Evolutionary conservation across 192 early-diverging fungal genomes (phyloP).

Genomic region (Backusella circina): DNA sequence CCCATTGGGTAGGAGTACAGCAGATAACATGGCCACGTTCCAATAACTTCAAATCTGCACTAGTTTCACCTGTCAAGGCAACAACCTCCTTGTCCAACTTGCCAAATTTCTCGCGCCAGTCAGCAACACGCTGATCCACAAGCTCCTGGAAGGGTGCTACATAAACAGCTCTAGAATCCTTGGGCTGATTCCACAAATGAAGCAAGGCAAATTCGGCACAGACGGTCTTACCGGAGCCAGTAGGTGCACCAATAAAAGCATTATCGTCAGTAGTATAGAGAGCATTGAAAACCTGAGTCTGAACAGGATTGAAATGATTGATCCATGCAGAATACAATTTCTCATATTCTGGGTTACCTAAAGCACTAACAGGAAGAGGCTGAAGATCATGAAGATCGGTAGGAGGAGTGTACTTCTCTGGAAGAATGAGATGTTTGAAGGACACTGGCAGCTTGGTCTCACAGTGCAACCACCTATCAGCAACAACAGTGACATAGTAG

Average conservation of each 20-base stretch:
- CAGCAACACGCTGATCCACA: constrained; percentile 65
- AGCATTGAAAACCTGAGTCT: constrained; percentile 93
- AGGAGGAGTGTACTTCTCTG: constrained; percentile 90
- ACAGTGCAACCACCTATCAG: constrained; percentile 93
- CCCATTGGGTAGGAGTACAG: constrained; percentile 90
- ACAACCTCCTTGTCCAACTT: constrained; percentile 81
- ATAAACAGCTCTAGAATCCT: constrained; percentile 77
- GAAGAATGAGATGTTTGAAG: constrained; percentile 88
- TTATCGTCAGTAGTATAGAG: constrained; percentile 88
- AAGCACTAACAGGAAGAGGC: constrained; percentile 76
- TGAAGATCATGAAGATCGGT: constrained; percentile 94
- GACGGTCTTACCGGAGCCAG: constrained; percentile 93
- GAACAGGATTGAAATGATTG: constrained; percentile 87
- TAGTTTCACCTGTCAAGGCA: constrained; percentile 84
- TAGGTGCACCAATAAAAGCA: constrained; percentile 87
- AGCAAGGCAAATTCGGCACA: constrained; percentile 95
- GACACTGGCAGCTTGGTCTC: constrained; percentile 92
- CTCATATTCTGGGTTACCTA: constrained; percentile 77
- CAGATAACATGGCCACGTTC: constrained; percentile 93
- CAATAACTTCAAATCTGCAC: constrained; percentile 83
- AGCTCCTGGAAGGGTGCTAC: constrained; percentile 88
- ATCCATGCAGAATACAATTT: constrained; percentile 55
- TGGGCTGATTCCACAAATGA: constrained; percentile 75
- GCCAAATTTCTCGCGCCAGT: constrained; percentile 86
- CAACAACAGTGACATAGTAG: constrained; percentile 90